phyloP scores from a whole-genome alignment of 1,284 basidiomycete species.

The Pyrrhoderma noxium region DNA sequence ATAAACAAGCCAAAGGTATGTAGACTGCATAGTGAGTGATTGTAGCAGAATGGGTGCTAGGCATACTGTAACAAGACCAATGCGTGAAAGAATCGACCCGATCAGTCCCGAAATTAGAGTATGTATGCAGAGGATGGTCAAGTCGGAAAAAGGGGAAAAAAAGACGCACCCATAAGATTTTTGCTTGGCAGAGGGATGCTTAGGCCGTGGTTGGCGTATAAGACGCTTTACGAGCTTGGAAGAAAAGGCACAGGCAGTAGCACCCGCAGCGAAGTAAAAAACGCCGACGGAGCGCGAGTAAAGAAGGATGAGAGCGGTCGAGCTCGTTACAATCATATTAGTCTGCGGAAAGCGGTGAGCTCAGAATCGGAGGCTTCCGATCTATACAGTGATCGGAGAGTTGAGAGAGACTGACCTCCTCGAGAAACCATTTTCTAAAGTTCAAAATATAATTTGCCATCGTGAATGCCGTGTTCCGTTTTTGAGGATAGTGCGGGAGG shows the following conservation, averaged over 20 bases:
- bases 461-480: too few species aligned
- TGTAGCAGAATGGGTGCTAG: slow-evolving; percentile 78
- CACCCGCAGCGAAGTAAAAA: slow-evolving; percentile 61
- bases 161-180: slow-evolving; percentile 53
- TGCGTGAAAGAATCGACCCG: slow-evolving; percentile 3
- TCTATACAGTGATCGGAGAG: not conserved
- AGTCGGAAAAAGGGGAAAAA: too few species aligned
- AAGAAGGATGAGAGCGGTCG: slow-evolving; percentile 51
- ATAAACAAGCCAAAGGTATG: slow-evolving; percentile 49
- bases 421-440: slow-evolving; percentile 5
- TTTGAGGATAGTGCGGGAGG: too few species aligned
- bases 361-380: not conserved
- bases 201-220: slow-evolving; percentile 69
- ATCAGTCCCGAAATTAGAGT: not conserved
- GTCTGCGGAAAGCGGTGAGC: slow-evolving; percentile 7
- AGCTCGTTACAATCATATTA: slow-evolving; percentile 41
- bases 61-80: slow-evolving; percentile 48
- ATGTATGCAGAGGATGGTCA: too few species aligned
- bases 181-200: slow-evolving; percentile 36
- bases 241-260: slow-evolving; percentile 50
- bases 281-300: slow-evolving; percentile 66
- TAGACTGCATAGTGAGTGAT: slow-evolving; percentile 70
- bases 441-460: not conserved
- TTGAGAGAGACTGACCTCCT: slow-evolving; percentile 7
- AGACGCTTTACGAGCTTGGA: slow-evolving; percentile 65